Percentiles rank a stretch among this genome's conserved stretches.
Conservation (phyloP, 2,329 filamentous ascomycete species). For the Apiospora malaysiana region DNA sequence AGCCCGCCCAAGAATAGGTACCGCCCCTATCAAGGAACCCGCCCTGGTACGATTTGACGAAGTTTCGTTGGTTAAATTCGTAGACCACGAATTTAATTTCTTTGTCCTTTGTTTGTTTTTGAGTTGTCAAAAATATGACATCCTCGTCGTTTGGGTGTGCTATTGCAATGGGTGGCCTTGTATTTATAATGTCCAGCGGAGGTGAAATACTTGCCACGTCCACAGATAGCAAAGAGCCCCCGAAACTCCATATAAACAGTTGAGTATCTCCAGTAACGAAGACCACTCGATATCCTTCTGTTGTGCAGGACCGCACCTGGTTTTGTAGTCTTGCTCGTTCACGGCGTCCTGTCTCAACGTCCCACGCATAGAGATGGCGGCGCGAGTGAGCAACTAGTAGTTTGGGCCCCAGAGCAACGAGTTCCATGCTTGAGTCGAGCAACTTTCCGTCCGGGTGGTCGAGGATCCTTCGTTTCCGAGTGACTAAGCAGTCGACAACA, state of each 20-base stretch:
- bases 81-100: not conserved
- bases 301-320: not conserved
- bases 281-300: conserved; percentile 13
- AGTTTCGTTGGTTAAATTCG: conserved; percentile 3
- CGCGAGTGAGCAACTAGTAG: not conserved
- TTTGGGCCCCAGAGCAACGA: not conserved
- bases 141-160: conserved; percentile 6
- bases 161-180: not conserved
- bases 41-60: not conserved
- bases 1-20: not conserved
- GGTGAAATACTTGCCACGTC: conserved; percentile 6
- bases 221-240: not conserved
- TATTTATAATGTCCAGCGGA: not conserved
- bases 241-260: not conserved
- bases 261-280: not conserved
- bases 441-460: not conserved
- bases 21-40: not conserved
- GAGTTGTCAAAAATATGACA: not conserved
- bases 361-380: conserved; percentile 1
- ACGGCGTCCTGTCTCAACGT: conserved; percentile 8
- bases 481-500: conserved; percentile 10
- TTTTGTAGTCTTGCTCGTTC: conserved; percentile 3
- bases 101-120: not conserved
- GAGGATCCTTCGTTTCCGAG: not conserved
- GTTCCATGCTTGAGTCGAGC: not conserved